A percentile compares a stretch with the other conserved stretches of the same genome.
Evolutionary conservation across 2,329 filamentous ascomycete genomes (phyloP).

Genomic region (Juglanconis sp.): DNA sequence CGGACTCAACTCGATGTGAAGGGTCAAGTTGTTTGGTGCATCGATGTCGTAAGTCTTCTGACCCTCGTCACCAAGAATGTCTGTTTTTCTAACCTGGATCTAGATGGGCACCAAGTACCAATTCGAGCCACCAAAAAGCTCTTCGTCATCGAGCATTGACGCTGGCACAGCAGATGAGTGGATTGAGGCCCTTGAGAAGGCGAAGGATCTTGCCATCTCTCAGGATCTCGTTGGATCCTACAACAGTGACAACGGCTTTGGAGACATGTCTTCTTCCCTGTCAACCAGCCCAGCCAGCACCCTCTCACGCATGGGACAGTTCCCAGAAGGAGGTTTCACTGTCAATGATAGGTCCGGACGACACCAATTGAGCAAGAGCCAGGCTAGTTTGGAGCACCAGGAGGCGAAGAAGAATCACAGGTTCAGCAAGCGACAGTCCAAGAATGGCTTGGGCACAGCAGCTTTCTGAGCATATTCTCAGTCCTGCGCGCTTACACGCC

Average conservation of each 20-base stretch:
- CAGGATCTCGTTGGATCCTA: conserved; percentile 67
- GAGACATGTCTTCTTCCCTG: conserved; percentile 66
- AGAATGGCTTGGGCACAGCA: conserved; percentile 79
- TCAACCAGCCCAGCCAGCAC: conserved; percentile 71
- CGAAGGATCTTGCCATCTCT: conserved; percentile 77
- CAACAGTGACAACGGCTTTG: conserved; percentile 63
- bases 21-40: conserved; percentile 81
- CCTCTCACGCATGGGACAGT: conserved; percentile 56
- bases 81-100: not conserved
- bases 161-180: conserved; percentile 78
- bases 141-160: conserved; percentile 51
- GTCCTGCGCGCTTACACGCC: not conserved
- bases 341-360: conserved; percentile 52
- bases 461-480: conserved; percentile 59
- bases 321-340: conserved; percentile 44
- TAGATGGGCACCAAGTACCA: conserved; percentile 86
- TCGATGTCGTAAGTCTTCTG: conserved; percentile 76
- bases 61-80: conserved; percentile 3
- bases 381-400: conserved; percentile 51
- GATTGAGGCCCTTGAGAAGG: conserved; percentile 84
- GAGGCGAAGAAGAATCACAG: conserved; percentile 53
- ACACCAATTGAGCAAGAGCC: conserved; percentile 58
- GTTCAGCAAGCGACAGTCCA: conserved; percentile 91
- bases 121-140: conserved; percentile 88
- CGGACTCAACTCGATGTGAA: conserved; percentile 80